Evolutionary conservation across 1,284 basidiomycete genomes (phyloP).

Genomic region (Xanthoconium separans): DNA sequence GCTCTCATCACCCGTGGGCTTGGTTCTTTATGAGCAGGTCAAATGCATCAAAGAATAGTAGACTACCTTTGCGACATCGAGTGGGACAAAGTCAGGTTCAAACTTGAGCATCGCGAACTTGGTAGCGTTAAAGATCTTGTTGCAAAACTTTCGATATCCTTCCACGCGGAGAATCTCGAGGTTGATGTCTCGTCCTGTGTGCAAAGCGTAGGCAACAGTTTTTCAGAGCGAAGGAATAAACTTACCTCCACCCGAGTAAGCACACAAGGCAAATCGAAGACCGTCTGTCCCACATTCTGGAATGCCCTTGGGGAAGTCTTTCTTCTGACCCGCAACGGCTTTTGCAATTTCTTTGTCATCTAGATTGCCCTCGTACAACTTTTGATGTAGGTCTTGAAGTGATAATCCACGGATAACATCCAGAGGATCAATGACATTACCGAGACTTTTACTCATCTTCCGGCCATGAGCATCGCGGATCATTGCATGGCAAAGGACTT

Average conservation of each 20-base stretch:
- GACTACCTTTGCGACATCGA: slow-evolving; percentile 63
- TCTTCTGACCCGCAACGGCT: slow-evolving; percentile 95
- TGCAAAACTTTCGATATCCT: slow-evolving; percentile 99
- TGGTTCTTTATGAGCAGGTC: slow-evolving; percentile 13
- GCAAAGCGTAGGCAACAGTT: neutral
- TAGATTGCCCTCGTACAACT: slow-evolving; percentile 89
- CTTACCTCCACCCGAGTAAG: slow-evolving; percentile 87
- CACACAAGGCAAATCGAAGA: slow-evolving; percentile 91
- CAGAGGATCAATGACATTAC: slow-evolving; percentile 97
- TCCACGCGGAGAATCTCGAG: slow-evolving; percentile 97
- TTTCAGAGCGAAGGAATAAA: slow-evolving; percentile 2
- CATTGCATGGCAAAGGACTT: slow-evolving; percentile 99
- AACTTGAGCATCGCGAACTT: slow-evolving; percentile 98
- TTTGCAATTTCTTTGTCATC: slow-evolving; percentile 93
- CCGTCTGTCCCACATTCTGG: slow-evolving; percentile 99
- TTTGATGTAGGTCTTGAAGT: slow-evolving; percentile 84
- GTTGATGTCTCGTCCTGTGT: slow-evolving; percentile 89
- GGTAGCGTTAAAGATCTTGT: slow-evolving; percentile 99
- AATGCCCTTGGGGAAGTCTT: slow-evolving; percentile 98
- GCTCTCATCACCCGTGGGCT: slow-evolving; percentile 88
- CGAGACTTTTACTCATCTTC: slow-evolving; percentile 99
- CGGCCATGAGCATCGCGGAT: slow-evolving; percentile 97
- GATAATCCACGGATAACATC: slow-evolving; percentile 91
- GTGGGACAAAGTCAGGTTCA: slow-evolving; percentile 79
- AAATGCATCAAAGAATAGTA: neutral